These are phyloP conservation scores for Elaeis oleifera DNA, from an alignment of 202 grass and related monocot species.

Conservation along the genomic window DNA sequence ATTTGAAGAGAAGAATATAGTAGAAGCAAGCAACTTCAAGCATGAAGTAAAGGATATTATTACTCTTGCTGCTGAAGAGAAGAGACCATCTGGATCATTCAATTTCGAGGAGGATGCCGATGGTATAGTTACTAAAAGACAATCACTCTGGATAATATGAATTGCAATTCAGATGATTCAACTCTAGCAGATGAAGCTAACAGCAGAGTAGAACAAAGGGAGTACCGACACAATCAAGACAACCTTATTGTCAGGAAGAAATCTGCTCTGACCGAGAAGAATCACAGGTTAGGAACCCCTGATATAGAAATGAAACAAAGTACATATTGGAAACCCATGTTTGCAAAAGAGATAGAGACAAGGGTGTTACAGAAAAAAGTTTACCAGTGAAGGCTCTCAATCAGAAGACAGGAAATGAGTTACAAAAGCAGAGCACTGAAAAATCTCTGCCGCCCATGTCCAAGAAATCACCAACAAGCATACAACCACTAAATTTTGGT, in stretches of 20 bases:
- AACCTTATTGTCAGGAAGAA: slow-evolving; percentile 26
- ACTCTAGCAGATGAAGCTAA: slow-evolving; percentile 31
- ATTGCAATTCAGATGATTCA: slow-evolving; percentile 17
- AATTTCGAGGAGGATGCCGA: slow-evolving; percentile 5
- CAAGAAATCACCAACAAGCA: slow-evolving; percentile 45
- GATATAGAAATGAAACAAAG: slow-evolving; percentile 45
- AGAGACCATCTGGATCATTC: slow-evolving; percentile 9
- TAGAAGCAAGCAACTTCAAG: slow-evolving; percentile 49
- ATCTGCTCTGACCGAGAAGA: slow-evolving; percentile 34
- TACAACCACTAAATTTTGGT: slow-evolving; percentile 26
- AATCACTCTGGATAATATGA: slow-evolving; percentile 17
- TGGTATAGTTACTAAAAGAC: slow-evolving; percentile 18
- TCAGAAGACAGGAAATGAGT: slow-evolving; percentile 36
- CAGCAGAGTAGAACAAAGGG: slow-evolving; percentile 24
- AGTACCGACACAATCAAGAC: slow-evolving; percentile 17
- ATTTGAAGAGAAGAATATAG: slow-evolving; percentile 90
- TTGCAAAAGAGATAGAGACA: slow-evolving; percentile 23
- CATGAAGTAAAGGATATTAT: slow-evolving; percentile 54
- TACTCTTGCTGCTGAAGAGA: slow-evolving; percentile 37
- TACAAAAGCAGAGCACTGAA: slow-evolving; percentile 39
- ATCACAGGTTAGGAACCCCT: slow-evolving; percentile 35
- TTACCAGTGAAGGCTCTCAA: slow-evolving; percentile 30
- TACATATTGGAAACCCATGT: slow-evolving; percentile 35
- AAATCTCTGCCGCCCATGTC: slow-evolving; percentile 26
- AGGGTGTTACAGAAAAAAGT: slow-evolving; percentile 44